Evolutionary conservation across 2,329 filamentous ascomycete genomes (phyloP).

Genomic region (Calonectria honghensis): DNA sequence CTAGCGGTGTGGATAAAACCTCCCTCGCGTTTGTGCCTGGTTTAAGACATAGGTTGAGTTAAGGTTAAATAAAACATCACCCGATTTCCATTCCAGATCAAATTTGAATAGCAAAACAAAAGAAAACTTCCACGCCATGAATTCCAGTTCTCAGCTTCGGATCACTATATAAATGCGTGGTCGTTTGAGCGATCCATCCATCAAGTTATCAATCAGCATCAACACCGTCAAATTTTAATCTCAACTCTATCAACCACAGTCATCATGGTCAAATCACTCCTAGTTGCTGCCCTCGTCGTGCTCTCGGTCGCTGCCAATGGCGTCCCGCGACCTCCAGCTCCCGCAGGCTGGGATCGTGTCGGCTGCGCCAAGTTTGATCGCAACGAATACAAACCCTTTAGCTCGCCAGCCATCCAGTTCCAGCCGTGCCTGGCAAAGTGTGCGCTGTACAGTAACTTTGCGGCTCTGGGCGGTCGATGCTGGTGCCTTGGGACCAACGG

Average conservation of each 20-base stretch:
- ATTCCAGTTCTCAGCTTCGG: neutral
- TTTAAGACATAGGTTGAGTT: neutral
- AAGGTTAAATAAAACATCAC: neutral
- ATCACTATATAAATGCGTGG: neutral
- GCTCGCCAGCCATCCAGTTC: neutral
- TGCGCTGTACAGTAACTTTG: neutral
- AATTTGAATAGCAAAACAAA: neutral
- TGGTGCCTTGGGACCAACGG: slow-evolving; percentile 3
- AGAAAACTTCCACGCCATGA: too few species aligned
- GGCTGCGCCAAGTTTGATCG: slow-evolving; percentile 11
- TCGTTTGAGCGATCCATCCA: too few species aligned
- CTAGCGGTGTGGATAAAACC: neutral
- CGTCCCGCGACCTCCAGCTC: neutral
- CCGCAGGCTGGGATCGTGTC: neutral
- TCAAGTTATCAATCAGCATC: neutral
- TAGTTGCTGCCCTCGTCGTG: neutral
- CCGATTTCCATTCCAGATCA: neutral
- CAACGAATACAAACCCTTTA: neutral
- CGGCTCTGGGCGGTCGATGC: neutral
- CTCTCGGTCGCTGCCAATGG: neutral
- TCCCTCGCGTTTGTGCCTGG: neutral
- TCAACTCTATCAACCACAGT: neutral
- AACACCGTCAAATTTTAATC: neutral
- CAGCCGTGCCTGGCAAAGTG: neutral
- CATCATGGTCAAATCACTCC: neutral